These are phyloP conservation scores for Penicillium ochrochloron DNA, from an alignment of 495 filamentous ascomycete genomes.

Conservation along the genomic window DNA sequence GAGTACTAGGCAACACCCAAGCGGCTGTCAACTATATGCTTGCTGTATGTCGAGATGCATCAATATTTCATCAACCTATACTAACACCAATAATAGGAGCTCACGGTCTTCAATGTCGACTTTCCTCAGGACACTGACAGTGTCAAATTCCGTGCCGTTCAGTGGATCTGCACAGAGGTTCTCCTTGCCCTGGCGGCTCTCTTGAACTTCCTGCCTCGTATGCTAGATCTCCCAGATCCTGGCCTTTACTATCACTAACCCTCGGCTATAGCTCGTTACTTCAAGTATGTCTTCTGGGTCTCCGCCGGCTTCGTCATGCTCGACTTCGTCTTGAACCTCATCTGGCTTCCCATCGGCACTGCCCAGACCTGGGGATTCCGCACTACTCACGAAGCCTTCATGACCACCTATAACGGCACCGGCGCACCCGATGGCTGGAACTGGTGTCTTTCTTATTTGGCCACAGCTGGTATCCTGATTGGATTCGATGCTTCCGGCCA, in stretches of 20 bases:
- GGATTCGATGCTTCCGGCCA: conserved; percentile 62
- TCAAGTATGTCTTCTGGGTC: conserved; percentile 52
- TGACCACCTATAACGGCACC: conserved; percentile 61
- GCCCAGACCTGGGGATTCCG: conserved; percentile 60
- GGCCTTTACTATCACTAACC: conserved; percentile 15
- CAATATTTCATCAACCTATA: neutral
- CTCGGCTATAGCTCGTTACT: conserved; percentile 39
- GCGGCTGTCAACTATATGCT: conserved; percentile 60
- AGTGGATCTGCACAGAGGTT: conserved; percentile 58
- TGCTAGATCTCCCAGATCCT: conserved; percentile 11
- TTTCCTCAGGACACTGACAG: conserved; percentile 52
- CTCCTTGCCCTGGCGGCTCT: conserved; percentile 52
- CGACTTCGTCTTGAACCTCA: conserved; percentile 59
- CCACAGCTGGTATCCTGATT: conserved; percentile 62
- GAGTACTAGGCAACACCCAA: conserved; percentile 50
- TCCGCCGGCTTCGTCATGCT: conserved; percentile 55
- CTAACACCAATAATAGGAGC: conserved; percentile 39
- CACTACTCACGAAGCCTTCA: conserved; percentile 57
- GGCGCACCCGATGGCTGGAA: conserved; percentile 61
- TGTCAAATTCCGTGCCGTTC: conserved; percentile 60
- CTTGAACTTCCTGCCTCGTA: conserved; percentile 52
- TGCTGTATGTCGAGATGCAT: conserved; percentile 36
- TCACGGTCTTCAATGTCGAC: conserved; percentile 56
- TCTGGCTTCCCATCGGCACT: conserved; percentile 61
- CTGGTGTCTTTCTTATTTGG: conserved; percentile 63